Evolutionary conservation across 352 stramenopile species (phyloP).

Genomic region (Plasmopara halstedii): DNA sequence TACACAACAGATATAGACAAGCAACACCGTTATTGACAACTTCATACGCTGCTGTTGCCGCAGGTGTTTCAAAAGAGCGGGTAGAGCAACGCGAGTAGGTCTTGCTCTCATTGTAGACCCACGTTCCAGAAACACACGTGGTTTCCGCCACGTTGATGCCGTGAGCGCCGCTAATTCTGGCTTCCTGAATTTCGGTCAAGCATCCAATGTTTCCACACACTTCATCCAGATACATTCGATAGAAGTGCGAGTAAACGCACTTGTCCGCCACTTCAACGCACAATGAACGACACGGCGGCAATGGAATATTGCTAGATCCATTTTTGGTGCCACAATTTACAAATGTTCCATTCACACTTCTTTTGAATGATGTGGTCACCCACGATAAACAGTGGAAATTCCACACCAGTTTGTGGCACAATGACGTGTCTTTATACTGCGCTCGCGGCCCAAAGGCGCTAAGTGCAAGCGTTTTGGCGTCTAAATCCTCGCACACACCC

Average conservation of each 20-base stretch:
- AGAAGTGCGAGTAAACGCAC: conserved; percentile 70
- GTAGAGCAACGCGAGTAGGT: conserved; percentile 52
- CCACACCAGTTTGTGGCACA: conserved; percentile 56
- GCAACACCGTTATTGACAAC: not conserved
- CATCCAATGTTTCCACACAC: conserved; percentile 60
- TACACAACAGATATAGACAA: not conserved
- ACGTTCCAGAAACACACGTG: conserved; percentile 37
- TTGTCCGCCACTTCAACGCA: conserved; percentile 72
- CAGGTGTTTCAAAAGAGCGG: conserved; percentile 35
- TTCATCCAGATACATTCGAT: conserved; percentile 50
- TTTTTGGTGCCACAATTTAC: conserved; percentile 28
- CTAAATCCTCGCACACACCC: conserved; percentile 64
- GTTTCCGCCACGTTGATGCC: conserved; percentile 24
- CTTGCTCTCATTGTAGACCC: conserved; percentile 40
- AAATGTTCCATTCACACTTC: conserved; percentile 23
- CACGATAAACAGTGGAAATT: conserved; percentile 73
- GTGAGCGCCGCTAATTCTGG: conserved; percentile 19
- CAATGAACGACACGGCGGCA: conserved; percentile 60
- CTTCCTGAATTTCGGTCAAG: conserved; percentile 42
- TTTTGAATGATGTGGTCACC: conserved; percentile 40
- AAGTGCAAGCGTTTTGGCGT: conserved; percentile 47
- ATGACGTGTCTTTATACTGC: conserved; percentile 62
- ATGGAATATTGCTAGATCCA: conserved; percentile 13
- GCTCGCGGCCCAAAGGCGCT: conserved; percentile 44
- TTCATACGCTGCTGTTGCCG: not conserved